Conservation (phyloP, 169 alveolate genomes). For the Plasmodium cynomolgi region DNA sequence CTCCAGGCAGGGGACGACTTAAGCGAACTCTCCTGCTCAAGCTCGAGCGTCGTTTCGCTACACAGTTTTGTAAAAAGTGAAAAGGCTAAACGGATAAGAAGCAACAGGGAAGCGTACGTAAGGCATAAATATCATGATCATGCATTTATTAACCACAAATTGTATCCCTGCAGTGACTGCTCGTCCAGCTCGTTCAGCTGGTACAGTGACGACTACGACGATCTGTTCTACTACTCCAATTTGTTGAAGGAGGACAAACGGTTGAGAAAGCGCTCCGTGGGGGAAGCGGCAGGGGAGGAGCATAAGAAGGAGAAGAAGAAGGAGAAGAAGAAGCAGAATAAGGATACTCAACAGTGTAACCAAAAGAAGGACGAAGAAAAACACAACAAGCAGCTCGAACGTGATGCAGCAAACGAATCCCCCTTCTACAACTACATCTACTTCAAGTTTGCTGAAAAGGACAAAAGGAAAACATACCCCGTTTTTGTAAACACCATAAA, state of each 20-base stretch:
- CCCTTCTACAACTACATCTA: conserved; percentile 63
- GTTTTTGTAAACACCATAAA: conserved; percentile 36
- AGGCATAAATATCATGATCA: conserved; percentile 63
- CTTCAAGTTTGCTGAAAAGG: conserved; percentile 24
- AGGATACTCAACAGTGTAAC: not conserved
- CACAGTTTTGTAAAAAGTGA: conserved; percentile 37
- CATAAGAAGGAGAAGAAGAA: not conserved
- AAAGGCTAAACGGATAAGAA: conserved; percentile 17
- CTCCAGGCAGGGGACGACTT: conserved; percentile 3
- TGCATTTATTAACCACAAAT: conserved; percentile 25
- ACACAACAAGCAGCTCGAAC: not conserved
- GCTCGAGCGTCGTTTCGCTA: conserved; percentile 65
- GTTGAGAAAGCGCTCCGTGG: not conserved
- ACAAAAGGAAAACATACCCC: conserved; percentile 24
- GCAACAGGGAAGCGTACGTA: conserved; percentile 49
- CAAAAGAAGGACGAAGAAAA: not conserved
- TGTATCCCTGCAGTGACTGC: conserved; percentile 64
- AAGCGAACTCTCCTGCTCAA: conserved; percentile 61
- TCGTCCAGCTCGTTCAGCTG: conserved; percentile 69
- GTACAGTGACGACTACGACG: conserved; percentile 41
- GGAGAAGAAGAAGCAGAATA: not conserved
- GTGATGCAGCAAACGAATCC: conserved; percentile 20
- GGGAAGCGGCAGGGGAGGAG: not conserved
- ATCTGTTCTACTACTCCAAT: conserved; percentile 37
- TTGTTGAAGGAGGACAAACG: conserved; percentile 35